Percentiles rank a stretch among this genome's conserved stretches.
phyloP scores from a whole-genome alignment of 305 asterid species.

The Salvia sclarea region DNA sequence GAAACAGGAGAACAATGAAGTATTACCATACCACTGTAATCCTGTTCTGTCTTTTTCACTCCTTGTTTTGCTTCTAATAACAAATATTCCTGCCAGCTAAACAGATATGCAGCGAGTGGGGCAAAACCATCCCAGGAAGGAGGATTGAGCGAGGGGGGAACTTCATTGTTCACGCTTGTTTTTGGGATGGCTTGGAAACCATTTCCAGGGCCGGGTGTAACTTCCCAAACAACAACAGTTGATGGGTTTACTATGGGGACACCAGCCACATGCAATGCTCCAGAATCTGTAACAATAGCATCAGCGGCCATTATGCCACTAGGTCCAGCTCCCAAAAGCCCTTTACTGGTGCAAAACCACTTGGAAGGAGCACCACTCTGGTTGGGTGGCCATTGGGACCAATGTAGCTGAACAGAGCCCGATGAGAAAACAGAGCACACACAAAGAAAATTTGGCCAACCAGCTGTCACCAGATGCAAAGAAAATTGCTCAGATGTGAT shows the following conservation, averaged over 20 bases:
- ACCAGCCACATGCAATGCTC: conserved; percentile 98
- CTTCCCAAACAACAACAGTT: conserved; percentile 99
- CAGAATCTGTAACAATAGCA: conserved; percentile 95
- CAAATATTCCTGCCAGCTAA: conserved; percentile 95
- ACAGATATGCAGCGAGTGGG: conserved; percentile 88
- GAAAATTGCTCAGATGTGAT: conserved; percentile 23
- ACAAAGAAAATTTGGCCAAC: conserved; percentile 98
- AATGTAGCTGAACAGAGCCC: conserved; percentile 96
- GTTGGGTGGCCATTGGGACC: conserved; percentile 97
- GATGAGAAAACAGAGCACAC: conserved; percentile 99
- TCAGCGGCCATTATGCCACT: conserved; percentile 99
- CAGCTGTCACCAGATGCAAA: conserved; percentile 64
- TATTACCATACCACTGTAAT: conserved; percentile 69
- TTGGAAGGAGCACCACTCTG: conserved; percentile 66
- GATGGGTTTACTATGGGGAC: conserved; percentile 98
- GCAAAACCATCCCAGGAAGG: conserved; percentile 99
- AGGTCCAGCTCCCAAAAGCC: conserved; percentile 98
- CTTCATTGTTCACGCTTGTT: conserved; percentile 64
- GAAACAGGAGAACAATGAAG: conserved; percentile 99
- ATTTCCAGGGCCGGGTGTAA: conserved; percentile 95
- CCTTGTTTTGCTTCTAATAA: conserved; percentile 82
- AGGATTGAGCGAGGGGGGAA: conserved; percentile 87
- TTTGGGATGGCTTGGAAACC: conserved; percentile 95
- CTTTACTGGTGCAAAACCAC: conserved; percentile 99
- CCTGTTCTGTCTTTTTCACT: conserved; percentile 66